Conservation (phyloP, 306 rosid genomes). For the Dalbergia cultrata region DNA sequence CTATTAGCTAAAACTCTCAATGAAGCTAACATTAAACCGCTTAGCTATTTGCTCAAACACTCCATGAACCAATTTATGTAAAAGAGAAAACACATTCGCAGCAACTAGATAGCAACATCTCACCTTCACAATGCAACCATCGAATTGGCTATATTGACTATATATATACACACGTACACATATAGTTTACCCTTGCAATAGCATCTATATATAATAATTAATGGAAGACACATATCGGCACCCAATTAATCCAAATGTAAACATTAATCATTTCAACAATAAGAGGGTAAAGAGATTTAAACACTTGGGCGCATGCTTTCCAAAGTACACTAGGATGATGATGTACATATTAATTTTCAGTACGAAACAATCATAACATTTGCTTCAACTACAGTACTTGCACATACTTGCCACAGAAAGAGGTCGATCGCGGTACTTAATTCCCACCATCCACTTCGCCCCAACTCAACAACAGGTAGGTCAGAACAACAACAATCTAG, state of each 20-base stretch:
- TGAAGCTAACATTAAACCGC: neutral
- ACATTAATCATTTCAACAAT: neutral
- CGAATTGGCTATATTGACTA: neutral
- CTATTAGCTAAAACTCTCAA: neutral
- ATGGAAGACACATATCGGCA: neutral
- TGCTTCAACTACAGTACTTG: constrained; percentile 4
- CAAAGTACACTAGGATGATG: constrained; percentile 1
- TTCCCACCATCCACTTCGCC: constrained; percentile 17
- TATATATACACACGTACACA: no score
- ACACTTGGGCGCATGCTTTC: constrained; percentile 22
- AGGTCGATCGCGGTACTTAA: neutral
- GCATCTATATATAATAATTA: neutral
- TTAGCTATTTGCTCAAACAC: no score
- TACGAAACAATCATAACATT: constrained; percentile 17
- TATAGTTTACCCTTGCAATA: constrained; percentile 2
- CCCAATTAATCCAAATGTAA: constrained; percentile 6
- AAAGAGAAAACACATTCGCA: neutral
- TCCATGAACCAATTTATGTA: no score
- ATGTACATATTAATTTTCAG: constrained; percentile 11
- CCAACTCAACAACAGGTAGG: neutral
- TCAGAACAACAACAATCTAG: neutral
- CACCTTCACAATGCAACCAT: neutral
- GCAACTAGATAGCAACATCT: no score
- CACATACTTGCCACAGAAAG: neutral
- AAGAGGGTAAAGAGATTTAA: constrained; percentile 1